Evolutionary conservation across 805 yeast species (phyloP).

Genomic region (Maudiozyma pseudohumilis): DNA sequence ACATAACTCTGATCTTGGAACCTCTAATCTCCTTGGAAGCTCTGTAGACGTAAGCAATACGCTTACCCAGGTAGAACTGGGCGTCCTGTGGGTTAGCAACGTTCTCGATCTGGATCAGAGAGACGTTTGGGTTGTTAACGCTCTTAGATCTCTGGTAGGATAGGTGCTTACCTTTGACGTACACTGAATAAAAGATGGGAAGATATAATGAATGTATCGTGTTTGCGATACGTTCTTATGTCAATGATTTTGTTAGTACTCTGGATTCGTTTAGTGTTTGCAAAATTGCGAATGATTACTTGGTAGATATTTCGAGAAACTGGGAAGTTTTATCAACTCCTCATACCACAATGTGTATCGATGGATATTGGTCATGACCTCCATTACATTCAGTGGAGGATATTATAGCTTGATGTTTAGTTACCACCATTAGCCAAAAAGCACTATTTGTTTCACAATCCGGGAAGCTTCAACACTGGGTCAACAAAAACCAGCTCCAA

Average conservation of each 20-base stretch:
- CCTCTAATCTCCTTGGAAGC: conserved; percentile 97
- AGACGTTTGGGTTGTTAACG: conserved; percentile 95
- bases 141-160: conserved; percentile 99
- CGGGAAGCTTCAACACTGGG: no score
- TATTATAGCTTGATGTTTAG: no score
- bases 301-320: no score
- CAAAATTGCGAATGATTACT: no score
- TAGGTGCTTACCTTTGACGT: conserved; percentile 99
- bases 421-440: no score
- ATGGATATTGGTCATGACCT: no score
- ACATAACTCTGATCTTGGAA: conserved; percentile 97
- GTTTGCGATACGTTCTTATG: conserved; percentile 3
- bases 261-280: neutral
- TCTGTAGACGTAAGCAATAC: conserved; percentile 98
- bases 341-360: no score
- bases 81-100: conserved; percentile 88
- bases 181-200: conserved; percentile 44
- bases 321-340: no score
- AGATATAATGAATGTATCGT: neutral
- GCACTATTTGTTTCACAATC: no score
- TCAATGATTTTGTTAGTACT: conserved; percentile 1
- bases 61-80: conserved; percentile 98
- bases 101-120: conserved; percentile 95
- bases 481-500: no score
- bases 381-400: no score